Conservation (phyloP, 768 basidiomycete genomes). For the Leccinum disarticulatum region DNA sequence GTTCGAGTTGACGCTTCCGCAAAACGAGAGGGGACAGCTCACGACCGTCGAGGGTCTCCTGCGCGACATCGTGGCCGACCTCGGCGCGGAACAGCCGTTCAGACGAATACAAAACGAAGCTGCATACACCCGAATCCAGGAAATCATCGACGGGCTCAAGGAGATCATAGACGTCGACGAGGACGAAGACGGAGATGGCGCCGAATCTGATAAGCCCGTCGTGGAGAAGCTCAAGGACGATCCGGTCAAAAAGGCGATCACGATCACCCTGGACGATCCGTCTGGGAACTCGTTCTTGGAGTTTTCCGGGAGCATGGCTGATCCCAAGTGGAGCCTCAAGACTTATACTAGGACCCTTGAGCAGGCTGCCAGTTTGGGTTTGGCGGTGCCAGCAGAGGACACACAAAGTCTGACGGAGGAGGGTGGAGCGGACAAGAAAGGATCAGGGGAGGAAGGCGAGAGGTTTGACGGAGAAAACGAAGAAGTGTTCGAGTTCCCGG, state of each 20-base stretch:
- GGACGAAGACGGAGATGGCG: constrained; percentile 36
- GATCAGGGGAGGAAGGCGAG: constrained; percentile 17
- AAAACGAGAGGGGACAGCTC: constrained; percentile 78
- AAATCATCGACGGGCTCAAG: constrained; percentile 64
- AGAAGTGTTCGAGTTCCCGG: constrained; percentile 87
- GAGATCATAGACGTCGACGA: constrained; percentile 63
- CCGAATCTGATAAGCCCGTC: constrained; percentile 28
- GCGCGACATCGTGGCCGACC: constrained; percentile 77
- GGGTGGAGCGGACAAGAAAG: constrained; percentile 1
- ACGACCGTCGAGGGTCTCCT: constrained; percentile 97
- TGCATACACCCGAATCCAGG: constrained; percentile 71
- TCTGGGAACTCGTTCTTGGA: constrained; percentile 97
- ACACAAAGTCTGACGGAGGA: constrained; percentile 1
- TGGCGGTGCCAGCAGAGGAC: constrained; percentile 54
- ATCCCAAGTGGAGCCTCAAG: constrained; percentile 90
- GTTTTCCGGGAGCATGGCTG: constrained; percentile 80
- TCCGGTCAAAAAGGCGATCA: constrained; percentile 68
- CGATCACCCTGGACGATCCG: constrained; percentile 87
- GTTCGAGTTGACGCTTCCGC: constrained; percentile 86
- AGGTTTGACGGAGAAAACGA: constrained; percentile 55
- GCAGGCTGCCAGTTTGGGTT: constrained; percentile 79
- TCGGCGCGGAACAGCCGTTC: constrained; percentile 79
- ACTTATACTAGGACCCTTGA: constrained; percentile 76
- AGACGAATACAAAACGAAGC: constrained; percentile 76
- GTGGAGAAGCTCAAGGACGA: constrained; percentile 39